Evolutionary conservation across 306 rosid genomes (phyloP).

Genomic region (Inga laurina): DNA sequence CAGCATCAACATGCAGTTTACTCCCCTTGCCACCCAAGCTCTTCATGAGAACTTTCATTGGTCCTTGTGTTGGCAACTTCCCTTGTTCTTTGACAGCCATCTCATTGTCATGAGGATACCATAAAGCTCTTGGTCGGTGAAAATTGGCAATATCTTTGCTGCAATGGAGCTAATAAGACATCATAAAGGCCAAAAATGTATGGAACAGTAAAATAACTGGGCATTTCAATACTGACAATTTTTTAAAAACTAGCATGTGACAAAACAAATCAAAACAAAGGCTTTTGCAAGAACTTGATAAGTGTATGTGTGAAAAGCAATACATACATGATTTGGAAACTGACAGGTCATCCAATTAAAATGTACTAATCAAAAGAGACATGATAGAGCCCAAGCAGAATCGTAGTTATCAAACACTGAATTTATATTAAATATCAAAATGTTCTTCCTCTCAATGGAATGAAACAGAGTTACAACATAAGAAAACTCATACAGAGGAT

Average conservation of each 20-base stretch:
- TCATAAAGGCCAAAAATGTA: slow-evolving; percentile 24
- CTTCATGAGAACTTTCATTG: slow-evolving; percentile 84
- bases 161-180: slow-evolving; percentile 47
- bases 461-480: background rate
- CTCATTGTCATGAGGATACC: slow-evolving; percentile 94
- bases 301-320: slow-evolving; percentile 3
- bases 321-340: background rate
- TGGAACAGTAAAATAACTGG: background rate
- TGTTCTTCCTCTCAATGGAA: background rate
- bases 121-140: slow-evolving; percentile 93
- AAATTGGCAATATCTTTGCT: slow-evolving; percentile 94
- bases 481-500: background rate
- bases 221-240: slow-evolving; percentile 3
- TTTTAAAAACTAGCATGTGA: background rate
- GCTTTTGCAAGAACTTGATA: slow-evolving; percentile 20
- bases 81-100: slow-evolving; percentile 82
- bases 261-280: slow-evolving; percentile 23
- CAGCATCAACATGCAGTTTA: slow-evolving; percentile 77
- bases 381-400: background rate
- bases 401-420: background rate
- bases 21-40: slow-evolving; percentile 96
- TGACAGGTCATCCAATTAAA: slow-evolving; percentile 8
- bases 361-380: slow-evolving; percentile 4
- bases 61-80: slow-evolving; percentile 72
- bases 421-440: background rate